These are phyloP conservation scores for Syzygium malaccense DNA, from an alignment of 441 rosid genomes.

Conservation along the genomic window DNA sequence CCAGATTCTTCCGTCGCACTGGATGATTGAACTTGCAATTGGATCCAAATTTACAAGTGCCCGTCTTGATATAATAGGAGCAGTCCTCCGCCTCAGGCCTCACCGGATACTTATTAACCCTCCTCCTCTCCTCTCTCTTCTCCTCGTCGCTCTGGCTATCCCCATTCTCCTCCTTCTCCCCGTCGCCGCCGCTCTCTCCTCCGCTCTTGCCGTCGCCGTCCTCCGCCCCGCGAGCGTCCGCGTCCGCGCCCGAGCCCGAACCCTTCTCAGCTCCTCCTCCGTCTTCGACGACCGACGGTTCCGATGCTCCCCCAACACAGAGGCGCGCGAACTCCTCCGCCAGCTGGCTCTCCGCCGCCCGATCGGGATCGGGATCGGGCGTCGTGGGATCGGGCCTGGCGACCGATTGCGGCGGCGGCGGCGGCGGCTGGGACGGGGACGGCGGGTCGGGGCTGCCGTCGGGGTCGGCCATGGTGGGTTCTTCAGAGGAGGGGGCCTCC, in stretches of 20 bases:
- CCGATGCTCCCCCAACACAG: not conserved
- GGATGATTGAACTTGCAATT: constrained; percentile 12
- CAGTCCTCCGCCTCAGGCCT: constrained; percentile 9
- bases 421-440: not conserved
- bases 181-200: not conserved
- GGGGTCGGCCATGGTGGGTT: not conserved
- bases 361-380: not conserved
- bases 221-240: not conserved
- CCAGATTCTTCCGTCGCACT: not conserved
- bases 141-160: not conserved
- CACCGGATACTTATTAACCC: not conserved
- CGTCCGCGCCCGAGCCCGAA: too few relatives aligned
- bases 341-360: not conserved
- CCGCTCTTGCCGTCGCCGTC: not conserved
- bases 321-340: not conserved
- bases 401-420: not conserved
- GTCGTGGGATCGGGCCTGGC: not conserved
- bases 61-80: not conserved
- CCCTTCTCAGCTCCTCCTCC: not conserved
- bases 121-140: not conserved
- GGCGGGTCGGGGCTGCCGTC: not conserved
- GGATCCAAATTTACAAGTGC: constrained; percentile 9
- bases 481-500: not conserved
- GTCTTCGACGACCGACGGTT: not conserved
- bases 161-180: not conserved